Base-by-base conservation (phyloP, 2,329 filamentous ascomycete species). In the Rhynchosporium agropyri region DNA sequence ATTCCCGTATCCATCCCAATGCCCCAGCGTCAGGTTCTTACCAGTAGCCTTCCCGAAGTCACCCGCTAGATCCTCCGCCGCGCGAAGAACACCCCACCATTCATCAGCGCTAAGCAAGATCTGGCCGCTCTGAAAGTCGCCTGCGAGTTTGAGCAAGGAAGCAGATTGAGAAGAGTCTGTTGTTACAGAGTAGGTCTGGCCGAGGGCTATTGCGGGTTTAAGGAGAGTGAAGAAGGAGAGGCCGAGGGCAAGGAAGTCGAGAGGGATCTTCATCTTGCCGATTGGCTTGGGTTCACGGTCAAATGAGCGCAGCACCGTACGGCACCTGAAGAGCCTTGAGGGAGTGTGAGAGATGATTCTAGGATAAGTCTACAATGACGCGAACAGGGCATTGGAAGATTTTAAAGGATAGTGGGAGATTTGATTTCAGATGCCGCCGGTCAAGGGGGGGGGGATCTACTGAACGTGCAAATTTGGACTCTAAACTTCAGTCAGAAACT, bases 21-120 rank as follows among this genome's bases (percentile, higher is more conserved):
- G 69, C 1, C 66, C 70, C 53, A 74, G 76, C 0, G 85, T 84
- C 63, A 87, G 83, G 73, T 89, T 89, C 31, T 76, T 80, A 8
- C 87, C 87, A 0, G 87, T 89, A 4, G 90, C 87, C n/a, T 85
- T 83, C 15, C 87, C 87, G 76, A 91, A 89, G 73, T 91, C 89
- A 4, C 79, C 71, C 0, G 87, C 86, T 9, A 91, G 79, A 73
- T 91, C 88, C 45, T 85, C 80, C 0, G 86, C 88, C 4, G 86
- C 87, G 31, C 88, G 82, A 60, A 89, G 80, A 0, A 90, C 88
- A 62, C 87, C 88, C 76, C 85, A 87, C 78, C 84, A 89, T 64
- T 90, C 88, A 61, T 83, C 77, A 26, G 74, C 70, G 8, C 84
- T 83, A n/a, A 86, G 78, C 3, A 83, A 76, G 57, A 88, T 84